Percentiles rank a stretch among this genome's conserved stretches.
Evolutionary conservation across 2,329 filamentous ascomycete species (phyloP).

Genomic region (Botrytis medusae): DNA sequence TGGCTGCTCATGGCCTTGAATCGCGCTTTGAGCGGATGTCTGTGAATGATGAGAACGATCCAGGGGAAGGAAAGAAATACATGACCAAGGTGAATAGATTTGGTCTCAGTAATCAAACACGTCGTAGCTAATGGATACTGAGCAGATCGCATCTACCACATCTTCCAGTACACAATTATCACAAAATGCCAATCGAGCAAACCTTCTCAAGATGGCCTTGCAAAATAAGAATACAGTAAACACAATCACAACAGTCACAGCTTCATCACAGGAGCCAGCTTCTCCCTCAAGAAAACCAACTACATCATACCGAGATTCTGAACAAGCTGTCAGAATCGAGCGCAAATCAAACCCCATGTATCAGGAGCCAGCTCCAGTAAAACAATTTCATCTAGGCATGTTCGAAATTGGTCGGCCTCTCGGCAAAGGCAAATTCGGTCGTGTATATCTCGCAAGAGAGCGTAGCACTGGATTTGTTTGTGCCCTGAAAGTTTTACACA

Average conservation of each 20-base stretch:
- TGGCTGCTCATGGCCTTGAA: conserved; percentile 80
- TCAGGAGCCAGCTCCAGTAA: conserved; percentile 57
- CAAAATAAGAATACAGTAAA: conserved; percentile 73
- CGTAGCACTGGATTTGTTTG: conserved; percentile 68
- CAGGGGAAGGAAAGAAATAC: conserved; percentile 53
- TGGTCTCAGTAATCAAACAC: conserved; percentile 21
- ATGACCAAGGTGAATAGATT: conserved; percentile 75
- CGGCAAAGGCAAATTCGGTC: conserved; percentile 72
- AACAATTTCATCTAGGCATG: conserved; percentile 72
- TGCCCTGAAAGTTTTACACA: conserved; percentile 72
- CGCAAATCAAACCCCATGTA: conserved; percentile 53
- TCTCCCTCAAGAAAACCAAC: conserved; percentile 55
- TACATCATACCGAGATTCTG: conserved; percentile 44
- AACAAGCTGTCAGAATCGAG: conserved; percentile 53
- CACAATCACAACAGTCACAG: conserved; percentile 64
- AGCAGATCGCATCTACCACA: conserved; percentile 34
- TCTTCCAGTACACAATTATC: conserved; percentile 41
- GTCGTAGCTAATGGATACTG: conserved; percentile 41
- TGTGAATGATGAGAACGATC: conserved; percentile 84
- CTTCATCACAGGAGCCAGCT: conserved; percentile 59
- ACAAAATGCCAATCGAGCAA: conserved; percentile 65
- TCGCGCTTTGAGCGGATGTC: conserved; percentile 86
- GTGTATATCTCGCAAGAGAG: conserved; percentile 71
- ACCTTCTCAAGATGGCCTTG: conserved; percentile 82
- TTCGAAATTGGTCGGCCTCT: conserved; percentile 74